phyloP scores from a whole-genome alignment of 225 moss, liverwort and hornwort species.

The Pleurozium schreberi region DNA sequence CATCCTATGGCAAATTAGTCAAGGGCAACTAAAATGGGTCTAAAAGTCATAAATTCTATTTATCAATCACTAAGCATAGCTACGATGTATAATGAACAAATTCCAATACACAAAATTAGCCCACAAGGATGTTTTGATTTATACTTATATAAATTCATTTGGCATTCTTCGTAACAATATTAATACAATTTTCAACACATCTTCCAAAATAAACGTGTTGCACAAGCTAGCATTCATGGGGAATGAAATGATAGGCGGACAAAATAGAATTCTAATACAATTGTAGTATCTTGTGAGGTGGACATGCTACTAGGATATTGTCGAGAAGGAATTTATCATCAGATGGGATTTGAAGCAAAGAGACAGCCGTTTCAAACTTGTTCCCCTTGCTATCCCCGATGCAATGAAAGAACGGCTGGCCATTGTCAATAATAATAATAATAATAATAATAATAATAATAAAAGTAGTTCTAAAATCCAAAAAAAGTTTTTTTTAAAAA shows the following conservation, averaged over 20 bases:
- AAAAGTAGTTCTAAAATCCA: too few relatives aligned
- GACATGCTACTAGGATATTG: background rate
- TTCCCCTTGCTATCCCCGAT: too few relatives aligned
- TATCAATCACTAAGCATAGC: fast-evolving
- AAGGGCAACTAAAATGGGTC: background rate
- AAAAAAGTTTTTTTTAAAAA: too few relatives aligned
- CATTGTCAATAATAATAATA: too few relatives aligned
- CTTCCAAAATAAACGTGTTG: background rate
- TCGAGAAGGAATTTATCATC: background rate
- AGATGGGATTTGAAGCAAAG: too few relatives aligned
- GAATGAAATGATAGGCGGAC: too few relatives aligned
- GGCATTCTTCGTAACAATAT: fast-evolving
- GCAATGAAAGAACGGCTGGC: too few relatives aligned
- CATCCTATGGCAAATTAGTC: fast-evolving
- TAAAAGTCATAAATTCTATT: background rate
- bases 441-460: too few relatives aligned
- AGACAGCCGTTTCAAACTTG: too few relatives aligned
- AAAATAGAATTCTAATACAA: background rate
- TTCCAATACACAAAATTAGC: background rate
- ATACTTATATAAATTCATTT: background rate
- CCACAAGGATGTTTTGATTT: background rate
- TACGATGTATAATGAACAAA: background rate
- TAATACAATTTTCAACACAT: background rate
- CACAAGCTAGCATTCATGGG: too few relatives aligned
- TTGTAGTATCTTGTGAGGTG: fast-evolving